Conservation (phyloP, 225 moss, liverwort and hornwort genomes). For the Sphagnum contortum region DNA sequence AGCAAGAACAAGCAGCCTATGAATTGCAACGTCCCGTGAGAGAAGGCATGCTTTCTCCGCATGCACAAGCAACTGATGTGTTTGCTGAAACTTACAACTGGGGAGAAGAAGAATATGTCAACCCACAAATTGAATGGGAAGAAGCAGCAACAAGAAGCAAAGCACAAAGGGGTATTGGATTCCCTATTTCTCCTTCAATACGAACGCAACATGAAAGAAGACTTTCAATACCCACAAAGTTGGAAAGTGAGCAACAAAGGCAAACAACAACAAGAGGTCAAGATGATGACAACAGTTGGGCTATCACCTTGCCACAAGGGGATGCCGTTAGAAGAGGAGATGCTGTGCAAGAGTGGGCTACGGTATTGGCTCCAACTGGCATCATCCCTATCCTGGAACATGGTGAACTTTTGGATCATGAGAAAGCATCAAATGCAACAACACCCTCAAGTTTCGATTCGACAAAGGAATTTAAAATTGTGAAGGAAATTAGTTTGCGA, state of each 20-base stretch:
- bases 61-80: background rate
- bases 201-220: conserved; percentile 1
- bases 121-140: conserved; percentile 1
- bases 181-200: conserved; percentile 1
- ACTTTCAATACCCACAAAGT: background rate
- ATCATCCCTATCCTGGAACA: conserved; percentile 6
- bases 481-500: conserved; percentile 61
- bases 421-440: conserved; percentile 5
- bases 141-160: background rate
- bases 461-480: conserved; percentile 45
- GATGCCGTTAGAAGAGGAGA: conserved; percentile 13
- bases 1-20: background rate
- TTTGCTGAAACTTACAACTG: conserved; percentile 31
- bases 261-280: background rate
- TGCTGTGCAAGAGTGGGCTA: conserved; percentile 19
- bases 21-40: conserved; percentile 1
- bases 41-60: conserved; percentile 18
- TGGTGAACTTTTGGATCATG: background rate
- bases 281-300: conserved; percentile 15
- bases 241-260: background rate
- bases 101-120: conserved; percentile 11
- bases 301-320: conserved; percentile 21
- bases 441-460: conserved; percentile 30
- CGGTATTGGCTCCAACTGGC: conserved; percentile 9
- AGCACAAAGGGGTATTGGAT: conserved; percentile 10